Conservation (phyloP, 179 eudicot genomes). For the Pouteria campechiana region DNA sequence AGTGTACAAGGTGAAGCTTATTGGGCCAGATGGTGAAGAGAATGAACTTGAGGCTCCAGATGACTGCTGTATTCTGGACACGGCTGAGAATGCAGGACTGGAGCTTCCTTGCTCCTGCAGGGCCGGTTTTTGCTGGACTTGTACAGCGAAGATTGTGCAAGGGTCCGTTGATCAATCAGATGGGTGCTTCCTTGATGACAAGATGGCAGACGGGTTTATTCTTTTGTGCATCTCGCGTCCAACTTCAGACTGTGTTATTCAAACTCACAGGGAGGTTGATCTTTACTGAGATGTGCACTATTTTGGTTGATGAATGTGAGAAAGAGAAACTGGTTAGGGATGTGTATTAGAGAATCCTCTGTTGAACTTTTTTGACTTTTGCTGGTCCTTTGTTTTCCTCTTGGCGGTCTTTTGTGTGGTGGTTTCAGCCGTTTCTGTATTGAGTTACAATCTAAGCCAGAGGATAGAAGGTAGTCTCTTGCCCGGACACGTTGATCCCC, state of each 20-base stretch:
- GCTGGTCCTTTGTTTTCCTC: too few relatives aligned
- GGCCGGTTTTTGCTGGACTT: slow-evolving; percentile 26
- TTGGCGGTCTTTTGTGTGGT: too few relatives aligned
- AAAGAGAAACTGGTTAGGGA: too few relatives aligned
- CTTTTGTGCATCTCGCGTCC: slow-evolving; percentile 16
- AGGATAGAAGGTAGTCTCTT: too few relatives aligned
- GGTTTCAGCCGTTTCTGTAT: too few relatives aligned
- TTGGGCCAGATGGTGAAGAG: slow-evolving; percentile 22
- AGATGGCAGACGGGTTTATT: slow-evolving; percentile 11
- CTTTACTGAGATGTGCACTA: slow-evolving; percentile 8
- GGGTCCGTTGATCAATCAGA: slow-evolving; percentile 26
- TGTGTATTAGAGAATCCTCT: too few relatives aligned
- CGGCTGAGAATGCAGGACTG: slow-evolving; percentile 21
- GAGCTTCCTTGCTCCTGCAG: slow-evolving; percentile 30
- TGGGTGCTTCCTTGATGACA: slow-evolving; percentile 16
- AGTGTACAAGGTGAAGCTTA: slow-evolving; percentile 22
- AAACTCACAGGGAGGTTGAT: slow-evolving; percentile 16
- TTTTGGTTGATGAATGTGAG: too few relatives aligned
- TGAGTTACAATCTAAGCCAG: too few relatives aligned
- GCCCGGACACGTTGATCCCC: too few relatives aligned
- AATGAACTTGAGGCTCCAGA: slow-evolving; percentile 23
- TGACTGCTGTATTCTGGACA: slow-evolving; percentile 18
- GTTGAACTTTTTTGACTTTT: too few relatives aligned
- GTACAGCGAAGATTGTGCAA: slow-evolving; percentile 12
- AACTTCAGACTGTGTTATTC: slow-evolving; percentile 15